phyloP scores from a whole-genome alignment of 495 filamentous ascomycete species.

The Podospora pseudoanserina region DNA sequence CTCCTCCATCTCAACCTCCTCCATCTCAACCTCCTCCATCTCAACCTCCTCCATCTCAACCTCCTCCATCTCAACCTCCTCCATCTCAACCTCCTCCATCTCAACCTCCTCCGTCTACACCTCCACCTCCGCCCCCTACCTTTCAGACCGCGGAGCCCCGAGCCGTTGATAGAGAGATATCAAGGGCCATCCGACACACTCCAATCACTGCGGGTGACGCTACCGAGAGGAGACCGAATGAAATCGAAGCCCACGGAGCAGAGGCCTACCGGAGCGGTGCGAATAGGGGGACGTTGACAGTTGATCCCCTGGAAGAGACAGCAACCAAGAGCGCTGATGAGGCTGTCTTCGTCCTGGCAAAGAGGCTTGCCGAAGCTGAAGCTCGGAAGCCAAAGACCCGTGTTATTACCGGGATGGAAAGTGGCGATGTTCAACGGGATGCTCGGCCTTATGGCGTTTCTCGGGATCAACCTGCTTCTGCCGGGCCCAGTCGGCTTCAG shows the following conservation, averaged over 20 bases:
- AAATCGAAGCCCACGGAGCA: background rate
- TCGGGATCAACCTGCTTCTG: background rate
- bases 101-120: background rate
- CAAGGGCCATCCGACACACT: conserved; percentile 10
- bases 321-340: background rate
- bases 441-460: background rate
- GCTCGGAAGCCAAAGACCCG: background rate
- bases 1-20: background rate
- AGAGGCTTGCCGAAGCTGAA: background rate
- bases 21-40: no score
- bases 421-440: background rate
- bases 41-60: no score
- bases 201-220: background rate
- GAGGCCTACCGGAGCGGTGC: background rate
- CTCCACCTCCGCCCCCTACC: background rate
- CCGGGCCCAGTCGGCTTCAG: background rate
- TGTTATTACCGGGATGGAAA: background rate
- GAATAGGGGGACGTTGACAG: background rate
- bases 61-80: background rate
- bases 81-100: background rate
- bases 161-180: background rate
- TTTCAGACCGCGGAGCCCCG: background rate
- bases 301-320: background rate
- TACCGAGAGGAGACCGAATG: background rate
- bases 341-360: background rate